A percentile compares a stretch with the other conserved stretches of the same genome.
phyloP scores from a whole-genome alignment of 2,329 filamentous ascomycete species.

The Epichloe gansuensis region DNA sequence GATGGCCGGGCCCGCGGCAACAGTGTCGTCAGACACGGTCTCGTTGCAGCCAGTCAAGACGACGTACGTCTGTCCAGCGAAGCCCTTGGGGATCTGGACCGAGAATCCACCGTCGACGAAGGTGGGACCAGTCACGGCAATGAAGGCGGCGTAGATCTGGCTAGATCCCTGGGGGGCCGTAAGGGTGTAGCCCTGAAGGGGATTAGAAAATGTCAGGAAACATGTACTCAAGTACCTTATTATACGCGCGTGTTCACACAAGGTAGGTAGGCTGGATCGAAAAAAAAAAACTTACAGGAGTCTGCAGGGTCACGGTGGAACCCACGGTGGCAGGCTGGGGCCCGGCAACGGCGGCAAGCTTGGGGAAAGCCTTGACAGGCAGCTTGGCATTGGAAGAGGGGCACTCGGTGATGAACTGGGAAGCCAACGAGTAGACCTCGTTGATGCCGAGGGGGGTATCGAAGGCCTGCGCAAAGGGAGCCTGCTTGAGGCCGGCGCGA shows the following conservation, averaged over 20 bases:
- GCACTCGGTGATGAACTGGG: conserved; percentile 46
- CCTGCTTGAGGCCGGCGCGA: conserved; percentile 33
- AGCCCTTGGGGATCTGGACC: conserved; percentile 10
- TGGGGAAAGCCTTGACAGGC: conserved; percentile 50
- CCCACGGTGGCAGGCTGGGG: conserved; percentile 13
- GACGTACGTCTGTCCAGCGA: conserved; percentile 22
- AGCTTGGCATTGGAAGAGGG: conserved; percentile 39
- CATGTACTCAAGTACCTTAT: background rate
- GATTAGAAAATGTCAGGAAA: background rate
- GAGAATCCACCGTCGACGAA: conserved; percentile 7
- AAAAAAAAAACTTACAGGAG: conserved; percentile 9
- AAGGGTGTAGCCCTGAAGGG: conserved; percentile 1
- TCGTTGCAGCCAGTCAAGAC: conserved; percentile 22
- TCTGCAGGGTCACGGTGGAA: conserved; percentile 14
- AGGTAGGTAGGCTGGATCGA: no score
- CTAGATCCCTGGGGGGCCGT: background rate
- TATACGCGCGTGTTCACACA: no score
- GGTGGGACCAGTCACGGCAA: conserved; percentile 6
- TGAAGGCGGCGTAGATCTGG: conserved; percentile 4
- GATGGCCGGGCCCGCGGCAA: conserved; percentile 21
- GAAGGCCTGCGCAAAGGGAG: conserved; percentile 45
- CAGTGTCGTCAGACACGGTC: conserved; percentile 19
- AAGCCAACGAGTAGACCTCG: conserved; percentile 51
- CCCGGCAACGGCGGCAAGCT: conserved; percentile 22
- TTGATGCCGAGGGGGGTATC: conserved; percentile 47